Evolutionary conservation across 768 basidiomycete genomes (phyloP).

Genomic region (Udeniomyces megalosporus): DNA sequence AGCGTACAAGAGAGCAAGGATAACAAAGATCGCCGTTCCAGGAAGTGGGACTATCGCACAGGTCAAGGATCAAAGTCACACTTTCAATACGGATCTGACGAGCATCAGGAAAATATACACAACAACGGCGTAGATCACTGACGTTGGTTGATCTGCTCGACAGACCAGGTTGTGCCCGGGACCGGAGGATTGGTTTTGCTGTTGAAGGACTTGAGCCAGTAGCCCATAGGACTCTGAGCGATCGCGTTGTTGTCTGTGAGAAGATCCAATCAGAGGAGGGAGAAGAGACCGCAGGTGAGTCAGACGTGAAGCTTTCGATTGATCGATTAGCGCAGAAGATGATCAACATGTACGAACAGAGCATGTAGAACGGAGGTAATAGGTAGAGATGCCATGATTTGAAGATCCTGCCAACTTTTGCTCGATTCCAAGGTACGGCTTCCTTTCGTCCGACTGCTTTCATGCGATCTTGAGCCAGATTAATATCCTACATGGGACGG

Average conservation of each 20-base stretch:
- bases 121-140: too few relatives aligned
- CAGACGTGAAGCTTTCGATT: too few relatives aligned
- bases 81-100: too few relatives aligned
- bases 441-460: neutral
- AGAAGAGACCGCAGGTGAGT: too few relatives aligned
- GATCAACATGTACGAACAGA: neutral
- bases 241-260: conserved; percentile 2
- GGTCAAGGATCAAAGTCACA: too few relatives aligned
- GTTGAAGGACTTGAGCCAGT: neutral
- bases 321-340: too few relatives aligned
- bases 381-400: neutral
- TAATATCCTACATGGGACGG: neutral
- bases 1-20: neutral
- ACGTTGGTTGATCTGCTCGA: conserved; percentile 6
- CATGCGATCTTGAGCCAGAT: neutral
- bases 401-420: neutral
- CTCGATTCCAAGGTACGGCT: neutral
- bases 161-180: neutral
- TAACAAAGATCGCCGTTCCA: conserved; percentile 4
- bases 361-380: neutral
- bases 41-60: neutral
- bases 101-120: too few relatives aligned
- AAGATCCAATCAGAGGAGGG: neutral
- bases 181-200: neutral
- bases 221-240: neutral